A percentile compares a stretch with the other conserved stretches of the same genome.
Conservation (phyloP, 129 eudicot genomes). For the Artemisia annua region DNA sequence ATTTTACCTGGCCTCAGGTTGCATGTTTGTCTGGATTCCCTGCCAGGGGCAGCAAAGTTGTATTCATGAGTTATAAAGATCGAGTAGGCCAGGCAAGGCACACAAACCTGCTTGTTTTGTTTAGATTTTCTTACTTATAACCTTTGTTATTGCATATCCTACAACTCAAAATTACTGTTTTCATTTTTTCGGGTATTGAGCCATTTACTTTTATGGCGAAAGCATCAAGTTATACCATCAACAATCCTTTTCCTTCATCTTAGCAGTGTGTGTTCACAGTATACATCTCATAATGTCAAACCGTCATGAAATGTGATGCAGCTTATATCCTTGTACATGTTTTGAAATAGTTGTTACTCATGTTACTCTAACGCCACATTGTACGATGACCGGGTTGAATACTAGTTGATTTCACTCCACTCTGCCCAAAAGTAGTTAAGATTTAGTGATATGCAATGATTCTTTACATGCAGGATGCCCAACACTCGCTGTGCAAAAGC, state of each 20-base stretch:
- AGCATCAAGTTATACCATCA: background rate
- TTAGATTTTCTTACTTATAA: conserved; percentile 8
- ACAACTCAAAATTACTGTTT: background rate
- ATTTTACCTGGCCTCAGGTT: conserved; percentile 87
- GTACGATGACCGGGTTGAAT: background rate
- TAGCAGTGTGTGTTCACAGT: too few species aligned
- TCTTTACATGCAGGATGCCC: background rate
- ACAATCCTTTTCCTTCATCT: too few species aligned
- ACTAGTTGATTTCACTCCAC: conserved; percentile 1
- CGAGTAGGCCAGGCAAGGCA: conserved; percentile 56
- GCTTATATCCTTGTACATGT: background rate
- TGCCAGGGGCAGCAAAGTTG: conserved; percentile 71
- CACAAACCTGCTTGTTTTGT: conserved; percentile 20
- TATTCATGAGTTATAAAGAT: conserved; percentile 69
- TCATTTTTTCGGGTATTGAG: background rate
- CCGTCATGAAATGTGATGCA: too few species aligned
- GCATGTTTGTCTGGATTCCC: conserved; percentile 73
- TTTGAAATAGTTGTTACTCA: conserved; percentile 4
- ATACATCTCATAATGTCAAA: too few species aligned
- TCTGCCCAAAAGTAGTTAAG: background rate
- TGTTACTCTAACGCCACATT: background rate
- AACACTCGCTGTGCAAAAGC: background rate
- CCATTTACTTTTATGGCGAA: background rate
- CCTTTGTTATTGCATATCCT: conserved; percentile 1
- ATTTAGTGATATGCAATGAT: too few species aligned